A percentile compares a stretch with the other conserved stretches of the same genome.
These are phyloP conservation scores for Saccharomycopsis phalli DNA, from an alignment of 1,139 yeast genomes.

Conservation along the genomic window DNA sequence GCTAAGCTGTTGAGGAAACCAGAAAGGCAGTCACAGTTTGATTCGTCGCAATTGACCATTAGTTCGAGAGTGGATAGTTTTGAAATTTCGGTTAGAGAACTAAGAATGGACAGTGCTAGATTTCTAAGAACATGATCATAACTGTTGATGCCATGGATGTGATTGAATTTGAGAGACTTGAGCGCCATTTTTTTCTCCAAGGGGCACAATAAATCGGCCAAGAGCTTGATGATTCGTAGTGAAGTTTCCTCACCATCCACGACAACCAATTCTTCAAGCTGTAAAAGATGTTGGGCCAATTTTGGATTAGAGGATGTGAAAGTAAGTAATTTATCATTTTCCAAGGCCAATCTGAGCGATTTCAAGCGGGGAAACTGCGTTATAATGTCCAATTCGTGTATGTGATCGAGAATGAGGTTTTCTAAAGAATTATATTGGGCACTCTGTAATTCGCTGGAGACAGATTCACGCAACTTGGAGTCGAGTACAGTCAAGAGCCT, in stretches of 20 bases:
- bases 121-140: constrained; percentile 24
- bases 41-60: constrained; percentile 37
- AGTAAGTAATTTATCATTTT: constrained; percentile 11
- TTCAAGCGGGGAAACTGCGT: constrained; percentile 20
- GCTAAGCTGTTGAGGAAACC: constrained; percentile 31
- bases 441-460: too few relatives aligned
- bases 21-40: constrained; percentile 38
- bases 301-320: background rate
- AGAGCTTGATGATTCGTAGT: constrained; percentile 27
- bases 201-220: constrained; percentile 23
- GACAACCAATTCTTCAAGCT: constrained; percentile 22
- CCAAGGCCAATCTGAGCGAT: constrained; percentile 20
- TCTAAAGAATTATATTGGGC: too few relatives aligned
- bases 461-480: too few relatives aligned
- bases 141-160: constrained; percentile 34
- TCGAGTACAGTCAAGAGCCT: too few relatives aligned
- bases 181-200: constrained; percentile 22
- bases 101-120: constrained; percentile 21
- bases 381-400: constrained; percentile 19
- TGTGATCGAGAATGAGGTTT: background rate
- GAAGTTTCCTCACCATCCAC: constrained; percentile 32
- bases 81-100: constrained; percentile 28
- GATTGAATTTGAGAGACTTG: constrained; percentile 30
- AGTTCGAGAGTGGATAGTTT: constrained; percentile 32
- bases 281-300: background rate